These are phyloP conservation scores for Saitozyma podzolica DNA, from an alignment of 768 basidiomycete genomes.

Conservation along the genomic window DNA sequence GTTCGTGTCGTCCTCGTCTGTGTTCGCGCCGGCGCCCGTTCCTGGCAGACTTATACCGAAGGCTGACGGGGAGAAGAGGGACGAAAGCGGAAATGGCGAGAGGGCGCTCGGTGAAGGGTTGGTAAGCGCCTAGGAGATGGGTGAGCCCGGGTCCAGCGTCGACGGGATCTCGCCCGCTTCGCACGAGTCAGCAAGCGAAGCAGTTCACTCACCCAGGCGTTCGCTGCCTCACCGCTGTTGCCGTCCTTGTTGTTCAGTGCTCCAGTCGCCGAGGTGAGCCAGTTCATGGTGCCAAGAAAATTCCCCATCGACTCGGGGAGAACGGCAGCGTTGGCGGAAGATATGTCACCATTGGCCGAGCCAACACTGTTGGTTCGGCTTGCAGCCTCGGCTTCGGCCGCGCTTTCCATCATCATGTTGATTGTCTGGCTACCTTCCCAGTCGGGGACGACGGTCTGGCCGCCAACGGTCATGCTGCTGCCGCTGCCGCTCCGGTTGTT, in stretches of 20 bases:
- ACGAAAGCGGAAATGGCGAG: constrained; percentile 34
- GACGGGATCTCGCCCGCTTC: not conserved
- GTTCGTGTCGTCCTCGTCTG: constrained; percentile 9
- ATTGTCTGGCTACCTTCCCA: constrained; percentile 32
- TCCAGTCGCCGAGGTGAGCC: constrained; percentile 27
- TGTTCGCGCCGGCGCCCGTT: not conserved
- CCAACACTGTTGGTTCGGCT: not conserved
- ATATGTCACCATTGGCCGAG: not conserved
- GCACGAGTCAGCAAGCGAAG: not conserved
- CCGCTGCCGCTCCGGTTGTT: constrained; percentile 2
- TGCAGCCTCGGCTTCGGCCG: constrained; percentile 13
- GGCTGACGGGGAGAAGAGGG: constrained; percentile 36
- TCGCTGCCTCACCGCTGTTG: constrained; percentile 8
- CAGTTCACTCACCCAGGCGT: constrained; percentile 15
- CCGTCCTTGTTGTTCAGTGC: constrained; percentile 17
- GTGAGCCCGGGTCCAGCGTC: not conserved
- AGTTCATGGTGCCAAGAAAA: constrained; percentile 42
- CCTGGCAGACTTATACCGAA: constrained; percentile 15
- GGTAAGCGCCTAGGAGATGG: not conserved
- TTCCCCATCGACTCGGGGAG: constrained; percentile 26
- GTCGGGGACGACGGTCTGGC: constrained; percentile 26
- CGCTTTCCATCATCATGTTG: constrained; percentile 39
- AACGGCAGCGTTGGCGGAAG: constrained; percentile 2
- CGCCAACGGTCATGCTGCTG: constrained; percentile 4
- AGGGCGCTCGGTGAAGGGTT: constrained; percentile 20